Evolutionary conservation across 75 land plant species (phyloP).

Genomic region (Picea sitchensis): DNA sequence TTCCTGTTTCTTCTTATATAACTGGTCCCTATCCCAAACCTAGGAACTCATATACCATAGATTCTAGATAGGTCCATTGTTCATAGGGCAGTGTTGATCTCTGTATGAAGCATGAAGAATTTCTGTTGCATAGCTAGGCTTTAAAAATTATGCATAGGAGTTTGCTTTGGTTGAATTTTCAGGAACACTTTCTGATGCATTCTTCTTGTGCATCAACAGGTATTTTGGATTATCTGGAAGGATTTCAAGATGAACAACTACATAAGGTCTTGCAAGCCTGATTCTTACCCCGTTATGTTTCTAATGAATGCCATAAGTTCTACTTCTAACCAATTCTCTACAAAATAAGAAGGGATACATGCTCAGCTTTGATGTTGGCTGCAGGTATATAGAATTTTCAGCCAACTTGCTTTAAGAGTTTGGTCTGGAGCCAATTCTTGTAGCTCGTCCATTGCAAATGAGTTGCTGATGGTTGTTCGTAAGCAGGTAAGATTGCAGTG

Average conservation of each 20-base stretch:
- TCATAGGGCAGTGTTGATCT: slow-evolving; percentile 2
- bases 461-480: slow-evolving; percentile 74
- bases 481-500: slow-evolving; percentile 58
- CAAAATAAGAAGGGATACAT: background rate
- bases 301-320: background rate
- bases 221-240: slow-evolving; percentile 83
- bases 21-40: slow-evolving; percentile 49
- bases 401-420: slow-evolving; percentile 55
- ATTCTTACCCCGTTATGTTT: background rate
- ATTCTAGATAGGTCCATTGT: background rate
- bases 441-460: slow-evolving; percentile 68
- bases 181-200: background rate
- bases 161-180: background rate
- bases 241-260: slow-evolving; percentile 65
- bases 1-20: slow-evolving; percentile 73
- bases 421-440: slow-evolving; percentile 29
- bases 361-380: background rate
- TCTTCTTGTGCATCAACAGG: slow-evolving; percentile 33
- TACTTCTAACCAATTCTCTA: background rate
- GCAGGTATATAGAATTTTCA: slow-evolving; percentile 83
- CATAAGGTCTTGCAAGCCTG: slow-evolving; percentile 49
- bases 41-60: background rate
- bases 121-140: background rate
- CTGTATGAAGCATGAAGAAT: background rate
- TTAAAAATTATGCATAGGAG: background rate